phyloP scores from a whole-genome alignment of 768 basidiomycete genomes.

The Coprinopsis marcescibilis region DNA sequence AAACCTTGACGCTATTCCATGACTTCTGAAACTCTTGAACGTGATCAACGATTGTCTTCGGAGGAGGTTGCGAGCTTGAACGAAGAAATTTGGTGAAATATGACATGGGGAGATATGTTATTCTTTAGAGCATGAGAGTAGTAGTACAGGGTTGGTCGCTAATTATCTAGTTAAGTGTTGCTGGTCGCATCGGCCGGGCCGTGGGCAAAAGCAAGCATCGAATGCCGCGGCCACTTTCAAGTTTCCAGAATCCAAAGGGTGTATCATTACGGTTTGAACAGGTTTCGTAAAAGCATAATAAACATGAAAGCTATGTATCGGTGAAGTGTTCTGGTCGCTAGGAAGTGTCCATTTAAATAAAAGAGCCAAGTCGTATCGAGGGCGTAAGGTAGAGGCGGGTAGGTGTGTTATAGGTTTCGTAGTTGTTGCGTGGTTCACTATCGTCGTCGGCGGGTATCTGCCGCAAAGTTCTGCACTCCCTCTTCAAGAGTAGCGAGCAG shows the following conservation, averaged over 20 bases:
- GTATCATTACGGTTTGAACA: neutral
- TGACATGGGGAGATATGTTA: too few relatives aligned
- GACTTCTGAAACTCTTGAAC: conserved; percentile 69
- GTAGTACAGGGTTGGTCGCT: too few relatives aligned
- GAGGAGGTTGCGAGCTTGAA: conserved; percentile 33
- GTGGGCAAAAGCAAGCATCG: too few relatives aligned
- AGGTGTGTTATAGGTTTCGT: neutral
- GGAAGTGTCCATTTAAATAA: too few relatives aligned
- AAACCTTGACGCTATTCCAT: conserved; percentile 70
- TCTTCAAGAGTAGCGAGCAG: neutral
- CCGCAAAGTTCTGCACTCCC: neutral
- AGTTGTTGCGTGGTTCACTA: neutral
- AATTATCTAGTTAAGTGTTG: too few relatives aligned
- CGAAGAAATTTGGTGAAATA: conserved; percentile 81
- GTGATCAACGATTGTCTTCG: conserved; percentile 58
- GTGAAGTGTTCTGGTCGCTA: too few relatives aligned
- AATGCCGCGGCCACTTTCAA: too few relatives aligned
- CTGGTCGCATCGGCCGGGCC: too few relatives aligned
- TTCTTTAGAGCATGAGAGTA: too few relatives aligned
- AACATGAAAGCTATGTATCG: neutral
- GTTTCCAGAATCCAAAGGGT: too few relatives aligned
- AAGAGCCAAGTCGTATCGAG: too few relatives aligned
- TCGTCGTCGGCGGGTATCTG: neutral
- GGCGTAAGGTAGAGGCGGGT: too few relatives aligned
- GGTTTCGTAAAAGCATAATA: neutral